Evolutionary conservation across 441 rosid species (phyloP).

Genomic region (Erodium chrysanthum): DNA sequence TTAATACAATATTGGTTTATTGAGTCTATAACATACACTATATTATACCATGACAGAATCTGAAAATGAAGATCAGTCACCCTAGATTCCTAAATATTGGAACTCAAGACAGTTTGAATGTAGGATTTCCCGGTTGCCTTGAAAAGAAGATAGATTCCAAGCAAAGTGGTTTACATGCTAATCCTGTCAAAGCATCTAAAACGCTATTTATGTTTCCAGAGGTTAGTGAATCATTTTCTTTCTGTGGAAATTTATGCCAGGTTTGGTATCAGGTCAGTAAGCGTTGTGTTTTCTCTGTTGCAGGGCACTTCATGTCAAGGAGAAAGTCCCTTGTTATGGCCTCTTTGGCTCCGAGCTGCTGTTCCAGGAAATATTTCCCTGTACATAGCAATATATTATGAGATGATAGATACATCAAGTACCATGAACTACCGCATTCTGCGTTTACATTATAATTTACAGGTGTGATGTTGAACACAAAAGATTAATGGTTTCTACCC

Average conservation of each 20-base stretch:
- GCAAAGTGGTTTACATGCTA: constrained; percentile 26
- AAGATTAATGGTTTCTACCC: neutral
- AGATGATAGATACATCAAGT: constrained; percentile 65
- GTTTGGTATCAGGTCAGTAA: constrained; percentile 15
- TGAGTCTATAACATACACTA: constrained; percentile 13
- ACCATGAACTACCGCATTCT: constrained; percentile 77
- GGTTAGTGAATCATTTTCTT: constrained; percentile 39
- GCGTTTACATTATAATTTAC: constrained; percentile 66
- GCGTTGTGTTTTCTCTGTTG: constrained; percentile 23
- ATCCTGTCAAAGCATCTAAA: constrained; percentile 27
- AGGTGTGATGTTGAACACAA: constrained; percentile 35
- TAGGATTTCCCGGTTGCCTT: constrained; percentile 58
- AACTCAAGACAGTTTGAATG: constrained; percentile 40
- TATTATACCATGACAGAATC: constrained; percentile 45
- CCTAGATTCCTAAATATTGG: constrained; percentile 65
- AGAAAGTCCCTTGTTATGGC: constrained; percentile 60
- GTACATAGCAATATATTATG: constrained; percentile 66
- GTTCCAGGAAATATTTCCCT: constrained; percentile 64
- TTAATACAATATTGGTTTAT: constrained; percentile 8
- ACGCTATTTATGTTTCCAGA: constrained; percentile 67
- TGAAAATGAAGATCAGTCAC: constrained; percentile 86
- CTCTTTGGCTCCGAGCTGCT: constrained; percentile 95
- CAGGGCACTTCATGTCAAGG: constrained; percentile 58
- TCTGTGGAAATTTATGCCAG: constrained; percentile 17
- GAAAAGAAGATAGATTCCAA: constrained; percentile 37